A percentile compares a stretch with the other conserved stretches of the same genome.
Evolutionary conservation across 139 green algal species (phyloP).

Genomic region (Chlorokybus atmophyticus): DNA sequence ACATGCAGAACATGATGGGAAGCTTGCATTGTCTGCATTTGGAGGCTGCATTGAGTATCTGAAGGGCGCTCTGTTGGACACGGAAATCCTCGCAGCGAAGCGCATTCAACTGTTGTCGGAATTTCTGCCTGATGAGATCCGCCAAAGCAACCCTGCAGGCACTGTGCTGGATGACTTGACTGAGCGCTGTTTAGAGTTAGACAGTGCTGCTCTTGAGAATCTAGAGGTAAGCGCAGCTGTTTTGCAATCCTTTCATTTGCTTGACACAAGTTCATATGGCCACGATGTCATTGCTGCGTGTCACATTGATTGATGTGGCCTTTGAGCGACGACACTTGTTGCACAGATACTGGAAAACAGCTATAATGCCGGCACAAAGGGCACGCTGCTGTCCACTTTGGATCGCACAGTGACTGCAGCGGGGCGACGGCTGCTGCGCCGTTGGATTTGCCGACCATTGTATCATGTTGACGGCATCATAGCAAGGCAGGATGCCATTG

Average conservation of each 20-base stretch:
- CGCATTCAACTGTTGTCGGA: constrained; percentile 51
- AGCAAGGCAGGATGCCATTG: constrained; percentile 33
- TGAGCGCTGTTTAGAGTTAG: constrained; percentile 54
- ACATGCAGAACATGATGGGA: constrained; percentile 4
- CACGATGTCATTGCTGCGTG: no score
- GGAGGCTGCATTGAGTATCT: constrained; percentile 40
- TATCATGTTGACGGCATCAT: constrained; percentile 46
- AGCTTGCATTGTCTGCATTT: constrained; percentile 14
- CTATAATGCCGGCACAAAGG: constrained; percentile 44
- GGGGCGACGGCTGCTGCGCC: constrained; percentile 65
- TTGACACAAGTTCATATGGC: no score
- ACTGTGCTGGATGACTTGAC: constrained; percentile 2
- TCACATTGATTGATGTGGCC: no score
- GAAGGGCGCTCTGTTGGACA: constrained; percentile 56
- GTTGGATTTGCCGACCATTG: constrained; percentile 80
- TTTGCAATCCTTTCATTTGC: no score
- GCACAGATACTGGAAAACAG: constrained; percentile 67
- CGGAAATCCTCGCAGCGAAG: constrained; percentile 41
- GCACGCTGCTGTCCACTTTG: constrained; percentile 69
- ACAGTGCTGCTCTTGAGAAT: constrained; percentile 83
- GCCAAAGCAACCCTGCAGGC: neutral
- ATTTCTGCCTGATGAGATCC: neutral
- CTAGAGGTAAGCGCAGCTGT: constrained; percentile 76
- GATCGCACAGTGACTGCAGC: constrained; percentile 75
- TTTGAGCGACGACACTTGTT: no score